Base-by-base conservation (phyloP, 805 yeast genomes). In the Candida hungchunana region DNA sequence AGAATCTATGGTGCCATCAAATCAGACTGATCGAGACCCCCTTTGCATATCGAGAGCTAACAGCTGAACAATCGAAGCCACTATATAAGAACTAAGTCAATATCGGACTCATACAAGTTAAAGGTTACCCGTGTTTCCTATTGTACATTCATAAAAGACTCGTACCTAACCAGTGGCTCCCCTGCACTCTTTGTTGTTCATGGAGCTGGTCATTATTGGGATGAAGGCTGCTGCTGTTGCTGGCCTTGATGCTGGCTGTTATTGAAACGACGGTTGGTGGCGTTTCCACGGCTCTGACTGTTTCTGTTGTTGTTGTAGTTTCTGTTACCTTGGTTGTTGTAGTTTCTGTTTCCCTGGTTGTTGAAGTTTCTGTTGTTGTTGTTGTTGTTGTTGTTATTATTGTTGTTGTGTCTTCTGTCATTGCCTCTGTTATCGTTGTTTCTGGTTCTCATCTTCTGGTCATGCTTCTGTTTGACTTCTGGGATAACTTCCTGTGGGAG, bases 401-500 rank as follows among this genome's bases (percentile, higher is more conserved):
- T 50, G 20, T 53, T 51, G 29, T 50, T 45, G 23, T 36, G 42
- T 26, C 40, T 46, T 23, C 36, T 58, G 46, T 54, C 59, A 52
- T 53, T 58, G 37, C 58, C 69, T 54, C 64, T 68, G 54, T 63
- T 64, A 47, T 60, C 61, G 43, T 63, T 67, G 56, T 64, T 67
- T 48, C 66, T 67, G 44, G 65, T 68, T 51, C 70, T 64, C 32
- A 48, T 49, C 26, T 52, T 50, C 44, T 69, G 71, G 43, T 73
- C 70, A 63, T 68, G 63, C 55, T 67, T 64, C 53, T 72, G 62
- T 55, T 79, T 82, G 43, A 84, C 83, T 44, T 77, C 75, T 48
- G 80, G 88, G 67, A 84, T 83, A 27, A 82, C 67, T 51, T 77
- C 82, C 48, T 83, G 85, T 19, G 85, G 86, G 57, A 84, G 67